Percentiles rank a stretch among this genome's conserved stretches.
Conservation (phyloP, 768 basidiomycete genomes). For the Russula emetica region DNA sequence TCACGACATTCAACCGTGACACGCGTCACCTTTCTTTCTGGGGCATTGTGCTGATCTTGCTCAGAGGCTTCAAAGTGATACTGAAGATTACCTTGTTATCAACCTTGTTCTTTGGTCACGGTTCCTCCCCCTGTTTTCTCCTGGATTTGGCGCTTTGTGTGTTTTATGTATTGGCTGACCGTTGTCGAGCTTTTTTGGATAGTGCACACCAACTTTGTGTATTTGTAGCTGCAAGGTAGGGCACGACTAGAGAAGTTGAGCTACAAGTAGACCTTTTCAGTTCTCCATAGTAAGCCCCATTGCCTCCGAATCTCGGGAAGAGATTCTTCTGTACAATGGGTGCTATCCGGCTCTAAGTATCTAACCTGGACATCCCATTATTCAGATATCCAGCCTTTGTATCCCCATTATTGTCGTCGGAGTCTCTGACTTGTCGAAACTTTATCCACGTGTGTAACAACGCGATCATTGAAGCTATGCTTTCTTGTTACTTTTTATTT, state of each 20-base stretch:
- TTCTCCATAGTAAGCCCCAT: neutral
- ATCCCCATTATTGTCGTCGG: conserved; percentile 10
- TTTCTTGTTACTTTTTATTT: neutral
- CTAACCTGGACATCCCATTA: neutral
- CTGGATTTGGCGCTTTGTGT: neutral
- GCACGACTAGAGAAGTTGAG: neutral
- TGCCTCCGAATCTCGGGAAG: neutral
- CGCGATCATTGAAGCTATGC: neutral
- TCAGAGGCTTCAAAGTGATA: neutral
- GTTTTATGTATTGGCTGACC: neutral
- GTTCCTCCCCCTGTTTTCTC: neutral
- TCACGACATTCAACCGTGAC: neutral
- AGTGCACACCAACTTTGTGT: neutral
- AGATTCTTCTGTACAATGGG: neutral
- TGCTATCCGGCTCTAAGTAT: neutral
- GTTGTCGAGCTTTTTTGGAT: neutral
- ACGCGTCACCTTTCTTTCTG: neutral
- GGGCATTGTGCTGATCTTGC: neutral
- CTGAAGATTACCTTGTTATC: neutral
- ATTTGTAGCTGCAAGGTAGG: neutral
- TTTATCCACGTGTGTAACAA: conserved; percentile 2
- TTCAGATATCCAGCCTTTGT: conserved; percentile 4
- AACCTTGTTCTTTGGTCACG: conserved; percentile 6
- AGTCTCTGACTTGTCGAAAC: conserved; percentile 18
- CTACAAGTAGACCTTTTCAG: neutral